Conservation (phyloP, 768 basidiomycete genomes). For the Dendrothele bispora region DNA sequence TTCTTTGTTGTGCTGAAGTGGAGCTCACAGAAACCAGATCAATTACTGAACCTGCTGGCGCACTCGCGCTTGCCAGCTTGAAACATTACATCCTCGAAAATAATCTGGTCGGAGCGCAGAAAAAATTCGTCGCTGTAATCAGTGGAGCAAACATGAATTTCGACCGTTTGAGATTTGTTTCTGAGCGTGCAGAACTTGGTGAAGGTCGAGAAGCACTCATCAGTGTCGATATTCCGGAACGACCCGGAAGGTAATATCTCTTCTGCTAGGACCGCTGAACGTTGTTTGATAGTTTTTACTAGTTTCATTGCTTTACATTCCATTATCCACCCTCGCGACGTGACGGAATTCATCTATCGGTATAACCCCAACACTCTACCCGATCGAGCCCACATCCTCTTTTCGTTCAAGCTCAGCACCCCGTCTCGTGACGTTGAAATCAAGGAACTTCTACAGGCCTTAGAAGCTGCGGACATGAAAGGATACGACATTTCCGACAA, state of each 20-base stretch:
- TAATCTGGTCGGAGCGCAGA: constrained; percentile 77
- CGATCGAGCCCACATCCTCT: constrained; percentile 78
- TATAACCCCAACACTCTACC: constrained; percentile 64
- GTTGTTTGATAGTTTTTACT: constrained; percentile 8
- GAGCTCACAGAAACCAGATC: constrained; percentile 79
- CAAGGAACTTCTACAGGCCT: constrained; percentile 54
- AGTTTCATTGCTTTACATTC: constrained; percentile 90
- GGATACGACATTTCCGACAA: constrained; percentile 91
- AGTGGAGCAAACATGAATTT: constrained; percentile 99
- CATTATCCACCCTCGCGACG: constrained; percentile 84
- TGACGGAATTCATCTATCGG: constrained; percentile 96
- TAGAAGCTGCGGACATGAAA: constrained; percentile 73
- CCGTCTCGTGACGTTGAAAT: constrained; percentile 62
- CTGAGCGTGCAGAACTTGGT: constrained; percentile 96
- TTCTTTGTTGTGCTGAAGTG: constrained; percentile 1
- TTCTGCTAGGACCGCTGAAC: not conserved
- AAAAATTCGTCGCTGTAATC: constrained; percentile 87
- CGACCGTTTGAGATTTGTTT: constrained; percentile 93
- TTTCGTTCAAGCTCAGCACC: constrained; percentile 84
- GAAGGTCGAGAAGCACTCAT: constrained; percentile 93
- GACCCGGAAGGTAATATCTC: constrained; percentile 75
- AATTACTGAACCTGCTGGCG: constrained; percentile 95
- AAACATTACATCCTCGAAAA: constrained; percentile 86
- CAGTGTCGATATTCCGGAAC: constrained; percentile 93
- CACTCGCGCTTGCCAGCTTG: constrained; percentile 86